Evolutionary conservation across 805 yeast genomes (phyloP).

Genomic region (Wickerhamomyces mucosus): DNA sequence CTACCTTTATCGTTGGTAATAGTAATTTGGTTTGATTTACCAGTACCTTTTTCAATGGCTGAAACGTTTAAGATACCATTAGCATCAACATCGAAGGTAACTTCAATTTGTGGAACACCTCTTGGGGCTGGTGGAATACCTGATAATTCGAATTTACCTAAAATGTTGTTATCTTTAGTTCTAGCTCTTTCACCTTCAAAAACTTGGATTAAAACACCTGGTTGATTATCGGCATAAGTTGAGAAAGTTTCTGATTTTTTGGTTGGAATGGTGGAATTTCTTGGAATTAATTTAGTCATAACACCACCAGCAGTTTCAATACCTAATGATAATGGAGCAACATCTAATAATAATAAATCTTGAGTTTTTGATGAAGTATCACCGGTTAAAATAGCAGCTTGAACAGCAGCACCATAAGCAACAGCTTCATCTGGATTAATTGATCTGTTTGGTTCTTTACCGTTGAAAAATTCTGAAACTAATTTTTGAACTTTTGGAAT

Average conservation of each 20-base stretch:
- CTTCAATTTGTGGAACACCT: constrained; percentile 98
- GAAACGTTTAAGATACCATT: constrained; percentile 95
- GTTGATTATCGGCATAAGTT: constrained; percentile 96
- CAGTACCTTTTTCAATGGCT: constrained; percentile 97
- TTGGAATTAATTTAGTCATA: constrained; percentile 94
- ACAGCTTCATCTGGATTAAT: constrained; percentile 99
- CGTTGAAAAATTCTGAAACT: constrained; percentile 93
- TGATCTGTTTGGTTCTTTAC: constrained; percentile 94
- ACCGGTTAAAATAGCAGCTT: constrained; percentile 94
- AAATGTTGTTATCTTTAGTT: constrained; percentile 91
- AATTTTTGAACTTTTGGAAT: constrained; percentile 95
- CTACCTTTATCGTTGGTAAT: constrained; percentile 99
- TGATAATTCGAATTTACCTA: constrained; percentile 93
- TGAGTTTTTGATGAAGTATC: constrained; percentile 94
- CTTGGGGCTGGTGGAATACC: constrained; percentile 99
- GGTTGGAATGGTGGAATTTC: constrained; percentile 96
- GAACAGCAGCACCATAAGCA: constrained; percentile 99
- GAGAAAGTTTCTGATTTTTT: constrained; percentile 96
- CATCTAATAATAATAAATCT: constrained; percentile 89
- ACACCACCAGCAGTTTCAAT: constrained; percentile 99
- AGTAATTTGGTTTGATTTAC: constrained; percentile 94
- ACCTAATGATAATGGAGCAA: constrained; percentile 95
- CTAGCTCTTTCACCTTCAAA: constrained; percentile 97
- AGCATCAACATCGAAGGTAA: constrained; percentile 93
- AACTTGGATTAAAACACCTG: constrained; percentile 96